Evolutionary conservation across 106 monocot genomes (phyloP), one percentile per base, ranked within the genome.

Genomic region (Phalaenopsis equestris): DNA sequence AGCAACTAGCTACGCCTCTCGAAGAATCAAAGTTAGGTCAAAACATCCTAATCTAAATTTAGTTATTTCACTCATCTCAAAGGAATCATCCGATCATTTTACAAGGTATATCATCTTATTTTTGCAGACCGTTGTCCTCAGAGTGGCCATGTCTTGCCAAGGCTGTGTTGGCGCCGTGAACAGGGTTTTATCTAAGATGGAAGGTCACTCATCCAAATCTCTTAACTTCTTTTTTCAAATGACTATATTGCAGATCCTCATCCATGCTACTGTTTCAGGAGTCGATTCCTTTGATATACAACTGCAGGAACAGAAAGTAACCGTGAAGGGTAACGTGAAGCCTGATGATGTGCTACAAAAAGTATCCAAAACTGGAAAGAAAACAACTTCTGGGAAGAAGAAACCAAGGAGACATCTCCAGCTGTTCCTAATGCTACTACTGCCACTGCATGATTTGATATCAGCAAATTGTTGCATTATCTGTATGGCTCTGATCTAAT

Each of bases 91-190:
- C 12, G 14, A 52, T 2, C 52, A 12, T 3, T 52, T 52, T 52
- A 12, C 14, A 12, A 52, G 12, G 0, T 14, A 52, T 52, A 4
- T 4, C 64, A 23, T 65, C 6, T 65, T 9, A 3, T 19, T 65
- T 65, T 65, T 24, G 56, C 78, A 92, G 90, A 93, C 90, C 11
- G 89, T 93, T 72, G 86, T 91, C 24, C 92, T 95, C 56, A 95
- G 78, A 78, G 95, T 95, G 86, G 89, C 76, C 18, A 95, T 94
- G 94, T 87, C 91, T 43, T 94, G 94, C 77, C 75, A 92, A 88
- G 88, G 94, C 12, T 92, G 95, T 79, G 90, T 83, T 78, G 95
- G 95, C 78, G 95, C 92, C 78, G 95, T 91, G 41, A 94, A 90
- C 82, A 91, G 94, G 78, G 94, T 92, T 42, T 91, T 96, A 45